phyloP scores from a whole-genome alignment of 2,329 filamentous ascomycete species.

The Plectosphaerella plurivora region DNA sequence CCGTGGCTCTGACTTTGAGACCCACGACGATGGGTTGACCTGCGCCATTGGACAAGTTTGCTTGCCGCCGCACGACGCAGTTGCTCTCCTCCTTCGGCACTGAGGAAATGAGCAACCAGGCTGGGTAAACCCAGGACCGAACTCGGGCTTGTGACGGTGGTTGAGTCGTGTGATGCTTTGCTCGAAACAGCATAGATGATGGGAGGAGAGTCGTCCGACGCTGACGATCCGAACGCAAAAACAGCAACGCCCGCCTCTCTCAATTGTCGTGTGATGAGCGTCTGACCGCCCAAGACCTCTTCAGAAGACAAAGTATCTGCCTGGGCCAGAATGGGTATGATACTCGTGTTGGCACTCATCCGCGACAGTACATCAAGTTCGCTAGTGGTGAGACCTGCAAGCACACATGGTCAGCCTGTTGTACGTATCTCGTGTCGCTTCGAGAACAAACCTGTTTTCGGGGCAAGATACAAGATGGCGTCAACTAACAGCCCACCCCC shows the following conservation, averaged over 20 bases:
- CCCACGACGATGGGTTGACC: slow-evolving; percentile 7
- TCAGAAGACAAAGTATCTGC: slow-evolving; percentile 63
- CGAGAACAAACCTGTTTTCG: slow-evolving; percentile 52
- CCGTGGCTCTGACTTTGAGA: no score
- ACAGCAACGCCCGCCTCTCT: slow-evolving; percentile 52
- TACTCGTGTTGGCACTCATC: slow-evolving; percentile 70
- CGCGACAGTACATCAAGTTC: slow-evolving; percentile 71
- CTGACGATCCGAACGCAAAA: slow-evolving; percentile 59
- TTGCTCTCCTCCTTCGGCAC: slow-evolving; percentile 72
- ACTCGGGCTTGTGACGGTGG: slow-evolving; percentile 87
- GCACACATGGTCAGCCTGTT: slow-evolving; percentile 37
- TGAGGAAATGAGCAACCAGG: slow-evolving; percentile 72
- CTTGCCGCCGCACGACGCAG: slow-evolving; percentile 77
- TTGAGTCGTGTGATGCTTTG: slow-evolving; percentile 59
- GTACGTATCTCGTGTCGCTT: background rate
- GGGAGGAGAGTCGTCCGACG: slow-evolving; percentile 18
- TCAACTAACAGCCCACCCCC: slow-evolving; percentile 82
- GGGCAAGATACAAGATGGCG: slow-evolving; percentile 76
- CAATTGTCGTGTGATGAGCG: slow-evolving; percentile 52
- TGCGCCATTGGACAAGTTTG: slow-evolving; percentile 73
- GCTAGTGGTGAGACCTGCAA: slow-evolving; percentile 15
- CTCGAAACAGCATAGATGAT: slow-evolving; percentile 76
- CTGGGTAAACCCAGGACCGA: slow-evolving; percentile 66
- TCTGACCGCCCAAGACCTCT: slow-evolving; percentile 56
- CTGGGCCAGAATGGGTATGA: slow-evolving; percentile 77